Conservation (phyloP, 805 yeast genomes). For the Candida endomychidarum region DNA sequence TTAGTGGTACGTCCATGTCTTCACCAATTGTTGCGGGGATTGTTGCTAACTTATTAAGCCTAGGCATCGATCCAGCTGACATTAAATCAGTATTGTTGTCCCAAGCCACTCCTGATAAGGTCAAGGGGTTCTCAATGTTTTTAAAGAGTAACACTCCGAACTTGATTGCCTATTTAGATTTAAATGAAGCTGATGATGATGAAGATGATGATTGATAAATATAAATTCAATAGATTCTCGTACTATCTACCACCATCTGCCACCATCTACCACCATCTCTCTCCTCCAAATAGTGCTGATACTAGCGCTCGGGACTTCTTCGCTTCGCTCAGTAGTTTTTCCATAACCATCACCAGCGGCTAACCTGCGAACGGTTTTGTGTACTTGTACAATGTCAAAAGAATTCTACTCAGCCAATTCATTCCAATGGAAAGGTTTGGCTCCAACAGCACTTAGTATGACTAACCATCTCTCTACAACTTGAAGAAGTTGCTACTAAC, state of each 20-base stretch:
- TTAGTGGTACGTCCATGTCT: slow-evolving; percentile 84
- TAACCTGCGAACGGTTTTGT: not conserved
- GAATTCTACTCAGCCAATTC: slow-evolving; percentile 7
- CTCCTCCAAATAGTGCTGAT: too few relatives aligned
- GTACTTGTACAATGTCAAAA: slow-evolving; percentile 7
- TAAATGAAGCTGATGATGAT: not conserved
- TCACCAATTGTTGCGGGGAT: slow-evolving; percentile 73
- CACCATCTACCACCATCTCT: too few relatives aligned
- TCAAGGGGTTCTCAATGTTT: slow-evolving; percentile 46
- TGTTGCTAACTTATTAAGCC: slow-evolving; percentile 53
- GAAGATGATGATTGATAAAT: slow-evolving; percentile 4
- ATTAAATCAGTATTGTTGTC: slow-evolving; percentile 44
- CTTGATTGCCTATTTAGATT: slow-evolving; percentile 37
- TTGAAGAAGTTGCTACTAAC: slow-evolving; percentile 8
- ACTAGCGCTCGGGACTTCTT: not conserved
- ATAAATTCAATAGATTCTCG: too few relatives aligned
- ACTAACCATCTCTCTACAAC: slow-evolving; percentile 9
- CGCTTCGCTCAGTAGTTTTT: too few relatives aligned
- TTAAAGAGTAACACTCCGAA: slow-evolving; percentile 61
- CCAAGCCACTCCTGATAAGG: slow-evolving; percentile 46
- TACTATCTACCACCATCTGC: too few relatives aligned
- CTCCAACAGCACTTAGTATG: slow-evolving; percentile 20
- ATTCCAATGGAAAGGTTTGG: not conserved
- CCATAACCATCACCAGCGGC: too few relatives aligned
- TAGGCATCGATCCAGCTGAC: slow-evolving; percentile 46